A percentile compares a stretch with the other conserved stretches of the same genome.
Evolutionary conservation across 2,329 filamentous ascomycete genomes (phyloP).

Genomic region (Monilinia aucupariae): DNA sequence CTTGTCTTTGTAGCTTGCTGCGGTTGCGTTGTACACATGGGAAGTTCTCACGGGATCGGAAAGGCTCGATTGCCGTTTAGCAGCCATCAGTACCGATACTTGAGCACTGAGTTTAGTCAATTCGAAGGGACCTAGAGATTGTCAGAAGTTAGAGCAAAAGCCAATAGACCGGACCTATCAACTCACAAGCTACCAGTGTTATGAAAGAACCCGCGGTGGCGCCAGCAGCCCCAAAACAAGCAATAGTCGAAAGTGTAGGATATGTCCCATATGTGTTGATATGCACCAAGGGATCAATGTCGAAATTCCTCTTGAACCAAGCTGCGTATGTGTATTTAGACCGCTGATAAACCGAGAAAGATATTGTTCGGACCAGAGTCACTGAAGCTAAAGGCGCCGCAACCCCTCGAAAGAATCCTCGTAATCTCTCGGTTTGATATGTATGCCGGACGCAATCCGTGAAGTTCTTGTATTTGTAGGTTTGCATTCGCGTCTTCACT

Average conservation of each 20-base stretch:
- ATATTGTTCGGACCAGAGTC: conserved; percentile 70
- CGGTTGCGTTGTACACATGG: conserved; percentile 30
- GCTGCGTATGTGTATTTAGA: conserved; percentile 68
- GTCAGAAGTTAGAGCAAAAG: conserved; percentile 19
- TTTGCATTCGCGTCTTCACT: conserved; percentile 86
- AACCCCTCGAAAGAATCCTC: conserved; percentile 78
- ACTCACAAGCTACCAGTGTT: conserved; percentile 69
- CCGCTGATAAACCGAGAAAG: conserved; percentile 74
- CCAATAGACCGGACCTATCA: background rate
- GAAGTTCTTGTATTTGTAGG: conserved; percentile 72
- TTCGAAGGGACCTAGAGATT: conserved; percentile 65
- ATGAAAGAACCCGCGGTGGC: conserved; percentile 75
- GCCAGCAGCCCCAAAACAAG: conserved; percentile 72
- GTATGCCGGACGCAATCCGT: conserved; percentile 69
- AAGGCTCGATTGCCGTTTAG: conserved; percentile 42
- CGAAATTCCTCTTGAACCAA: conserved; percentile 62
- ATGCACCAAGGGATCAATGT: conserved; percentile 65
- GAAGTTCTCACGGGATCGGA: conserved; percentile 31
- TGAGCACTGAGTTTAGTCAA: conserved; percentile 86
- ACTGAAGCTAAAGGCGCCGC: conserved; percentile 75
- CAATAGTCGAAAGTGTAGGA: conserved; percentile 66
- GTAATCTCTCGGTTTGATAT: conserved; percentile 65
- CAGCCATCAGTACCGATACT: conserved; percentile 71
- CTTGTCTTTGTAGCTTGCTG: conserved; percentile 69
- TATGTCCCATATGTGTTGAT: conserved; percentile 65